Percentiles rank a stretch among this genome's conserved stretches.
phyloP scores from a whole-genome alignment of 2,329 filamentous ascomycete species.

The Alternaria rosae region DNA sequence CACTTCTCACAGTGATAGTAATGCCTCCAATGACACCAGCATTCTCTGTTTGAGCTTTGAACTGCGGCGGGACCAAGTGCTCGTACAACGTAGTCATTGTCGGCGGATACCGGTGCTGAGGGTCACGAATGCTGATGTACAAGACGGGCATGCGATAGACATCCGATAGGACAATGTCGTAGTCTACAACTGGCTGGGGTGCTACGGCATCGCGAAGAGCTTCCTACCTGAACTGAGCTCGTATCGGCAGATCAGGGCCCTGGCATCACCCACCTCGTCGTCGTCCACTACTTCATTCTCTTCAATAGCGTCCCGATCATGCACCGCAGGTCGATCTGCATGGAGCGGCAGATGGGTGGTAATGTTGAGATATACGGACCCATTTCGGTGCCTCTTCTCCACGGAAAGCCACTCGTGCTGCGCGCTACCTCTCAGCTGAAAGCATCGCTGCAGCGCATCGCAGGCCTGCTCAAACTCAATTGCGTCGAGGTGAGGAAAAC shows the following conservation, averaged over 20 bases:
- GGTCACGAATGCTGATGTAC: slow-evolving; percentile 49
- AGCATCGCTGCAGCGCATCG: slow-evolving; percentile 21
- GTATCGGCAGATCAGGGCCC: neutral
- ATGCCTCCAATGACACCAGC: slow-evolving; percentile 52
- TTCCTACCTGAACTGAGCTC: slow-evolving; percentile 20
- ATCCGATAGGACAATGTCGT: slow-evolving; percentile 54
- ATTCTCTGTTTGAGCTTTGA: slow-evolving; percentile 41
- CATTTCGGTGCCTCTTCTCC: slow-evolving; percentile 22
- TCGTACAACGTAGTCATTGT: slow-evolving; percentile 47
- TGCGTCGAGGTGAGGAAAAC: slow-evolving; percentile 40
- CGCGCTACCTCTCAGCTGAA: slow-evolving; percentile 14
- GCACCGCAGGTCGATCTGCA: neutral
- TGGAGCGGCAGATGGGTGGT: slow-evolving; percentile 21
- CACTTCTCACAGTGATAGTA: slow-evolving; percentile 43
- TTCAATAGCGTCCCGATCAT: slow-evolving; percentile 2
- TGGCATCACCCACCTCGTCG: slow-evolving; percentile 22
- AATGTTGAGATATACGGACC: slow-evolving; percentile 30
- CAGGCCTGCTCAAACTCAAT: slow-evolving; percentile 43
- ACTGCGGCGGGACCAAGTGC: slow-evolving; percentile 45
- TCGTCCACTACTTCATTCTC: slow-evolving; percentile 23
- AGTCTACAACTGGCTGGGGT: slow-evolving; percentile 30
- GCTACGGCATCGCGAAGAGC: slow-evolving; percentile 8
- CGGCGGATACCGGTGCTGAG: slow-evolving; percentile 34
- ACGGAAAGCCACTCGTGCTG: slow-evolving; percentile 38
- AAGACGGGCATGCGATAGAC: slow-evolving; percentile 56